Conservation (phyloP, 257 asterid species). For the Lithospermum erythrorhizon region DNA sequence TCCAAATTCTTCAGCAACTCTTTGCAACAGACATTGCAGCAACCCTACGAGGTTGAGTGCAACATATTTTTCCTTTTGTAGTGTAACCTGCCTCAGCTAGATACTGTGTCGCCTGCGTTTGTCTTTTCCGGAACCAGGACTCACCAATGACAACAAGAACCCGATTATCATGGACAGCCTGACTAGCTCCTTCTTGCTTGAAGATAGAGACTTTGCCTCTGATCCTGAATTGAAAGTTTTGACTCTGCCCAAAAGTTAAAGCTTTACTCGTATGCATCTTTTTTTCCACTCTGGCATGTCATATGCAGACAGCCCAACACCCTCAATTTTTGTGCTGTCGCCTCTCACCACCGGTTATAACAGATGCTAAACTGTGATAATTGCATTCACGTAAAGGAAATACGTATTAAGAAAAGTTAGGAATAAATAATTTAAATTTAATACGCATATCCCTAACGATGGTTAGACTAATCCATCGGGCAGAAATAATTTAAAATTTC, state of each 20-base stretch:
- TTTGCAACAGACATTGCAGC: slow-evolving; percentile 98
- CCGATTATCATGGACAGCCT: slow-evolving; percentile 86
- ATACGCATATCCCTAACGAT: no score
- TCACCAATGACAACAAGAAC: slow-evolving; percentile 91
- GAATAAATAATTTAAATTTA: no score
- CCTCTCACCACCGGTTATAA: slow-evolving; percentile 97
- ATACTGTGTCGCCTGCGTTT: slow-evolving; percentile 88
- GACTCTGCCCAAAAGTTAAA: slow-evolving; percentile 87
- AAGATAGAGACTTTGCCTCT: slow-evolving; percentile 78
- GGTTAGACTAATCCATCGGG: no score
- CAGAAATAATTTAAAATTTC: no score
- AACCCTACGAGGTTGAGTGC: slow-evolving; percentile 97
- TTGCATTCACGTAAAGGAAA: no score
- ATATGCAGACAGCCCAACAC: slow-evolving; percentile 92
- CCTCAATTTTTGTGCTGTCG: slow-evolving; percentile 93
- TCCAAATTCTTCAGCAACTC: slow-evolving; percentile 96
- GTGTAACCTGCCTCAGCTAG: slow-evolving; percentile 95
- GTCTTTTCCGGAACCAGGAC: slow-evolving; percentile 96
- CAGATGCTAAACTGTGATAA: no score
- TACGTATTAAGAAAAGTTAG: no score
- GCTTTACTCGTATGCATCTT: slow-evolving; percentile 85
- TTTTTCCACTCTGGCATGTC: slow-evolving; percentile 99
- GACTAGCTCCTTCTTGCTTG: slow-evolving; percentile 70
- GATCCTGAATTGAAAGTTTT: slow-evolving; percentile 87
- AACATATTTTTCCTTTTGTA: slow-evolving; percentile 78